These are phyloP conservation scores for Colletotrichum neosansevieriae DNA, from an alignment of 2,329 filamentous ascomycete genomes.

Conservation along the genomic window DNA sequence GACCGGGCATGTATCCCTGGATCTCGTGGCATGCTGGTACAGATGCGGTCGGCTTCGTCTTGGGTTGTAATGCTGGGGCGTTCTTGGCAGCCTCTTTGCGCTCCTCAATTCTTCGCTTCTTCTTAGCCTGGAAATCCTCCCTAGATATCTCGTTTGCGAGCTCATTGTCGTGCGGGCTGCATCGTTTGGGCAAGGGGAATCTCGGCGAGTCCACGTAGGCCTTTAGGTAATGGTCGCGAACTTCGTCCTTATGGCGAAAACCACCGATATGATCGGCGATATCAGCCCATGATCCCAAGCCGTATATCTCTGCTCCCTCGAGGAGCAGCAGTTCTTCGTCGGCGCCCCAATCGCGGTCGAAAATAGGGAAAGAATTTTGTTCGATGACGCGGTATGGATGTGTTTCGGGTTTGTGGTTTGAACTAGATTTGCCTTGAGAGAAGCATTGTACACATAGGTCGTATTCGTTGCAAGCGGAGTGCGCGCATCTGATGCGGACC, in stretches of 20 bases:
- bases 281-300: slow-evolving; percentile 96
- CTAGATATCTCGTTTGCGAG: slow-evolving; percentile 85
- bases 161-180: slow-evolving; percentile 83
- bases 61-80: slow-evolving; percentile 84
- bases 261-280: slow-evolving; percentile 98
- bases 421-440: slow-evolving; percentile 81
- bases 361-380: slow-evolving; percentile 98
- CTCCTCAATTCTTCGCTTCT: slow-evolving; percentile 94
- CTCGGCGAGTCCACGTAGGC: slow-evolving; percentile 86
- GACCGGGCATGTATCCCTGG: slow-evolving; percentile 98
- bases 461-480: slow-evolving; percentile 87
- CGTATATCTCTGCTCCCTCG: slow-evolving; percentile 96
- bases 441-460: slow-evolving; percentile 98
- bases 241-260: slow-evolving; percentile 93
- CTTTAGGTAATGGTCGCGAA: slow-evolving; percentile 91
- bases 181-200: slow-evolving; percentile 89
- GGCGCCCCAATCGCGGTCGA: slow-evolving; percentile 93
- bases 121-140: slow-evolving; percentile 91
- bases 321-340: slow-evolving; percentile 95
- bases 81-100: slow-evolving; percentile 89
- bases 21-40: slow-evolving; percentile 98
- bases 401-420: slow-evolving; percentile 86
- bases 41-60: slow-evolving; percentile 95
- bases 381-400: slow-evolving; percentile 96
- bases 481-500: slow-evolving; percentile 95